Evolutionary conservation across 352 stramenopile species (phyloP).

Genomic region (Globisporangium spiculum): DNA sequence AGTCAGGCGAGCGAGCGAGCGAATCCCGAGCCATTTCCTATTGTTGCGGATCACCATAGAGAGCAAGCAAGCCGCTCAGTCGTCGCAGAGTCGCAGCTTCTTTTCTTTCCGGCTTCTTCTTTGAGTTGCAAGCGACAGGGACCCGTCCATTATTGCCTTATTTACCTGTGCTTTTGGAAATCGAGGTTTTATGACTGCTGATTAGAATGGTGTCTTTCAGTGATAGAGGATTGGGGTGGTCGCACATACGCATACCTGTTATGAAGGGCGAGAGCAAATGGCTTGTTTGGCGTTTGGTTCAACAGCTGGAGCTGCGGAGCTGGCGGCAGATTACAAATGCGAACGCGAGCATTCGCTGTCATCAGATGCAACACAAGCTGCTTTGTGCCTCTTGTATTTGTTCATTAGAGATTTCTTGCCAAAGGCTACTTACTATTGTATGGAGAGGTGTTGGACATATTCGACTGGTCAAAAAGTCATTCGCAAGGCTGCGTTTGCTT

Average conservation of each 20-base stretch:
- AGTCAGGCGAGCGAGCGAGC: too few relatives aligned
- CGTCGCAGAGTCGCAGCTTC: neutral
- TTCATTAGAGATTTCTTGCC: too few relatives aligned
- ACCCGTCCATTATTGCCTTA: neutral
- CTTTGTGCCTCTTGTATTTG: neutral
- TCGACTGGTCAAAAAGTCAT: neutral
- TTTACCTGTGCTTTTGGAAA: neutral
- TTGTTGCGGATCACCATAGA: neutral
- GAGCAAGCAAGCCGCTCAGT: neutral
- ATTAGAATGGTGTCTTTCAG: neutral
- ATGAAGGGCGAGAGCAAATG: neutral
- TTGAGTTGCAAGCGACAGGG: neutral
- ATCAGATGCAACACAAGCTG: neutral
- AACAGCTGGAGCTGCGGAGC: neutral
- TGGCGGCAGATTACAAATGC: conserved; percentile 4
- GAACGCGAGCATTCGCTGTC: neutral
- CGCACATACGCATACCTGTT: neutral
- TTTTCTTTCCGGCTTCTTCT: neutral
- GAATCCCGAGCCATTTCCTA: neutral
- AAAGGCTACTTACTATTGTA: neutral
- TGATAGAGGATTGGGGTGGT: neutral
- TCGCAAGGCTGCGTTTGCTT: neutral
- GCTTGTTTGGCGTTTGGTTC: conserved; percentile 4
- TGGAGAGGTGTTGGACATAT: neutral
- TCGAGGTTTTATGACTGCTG: neutral